These are phyloP conservation scores for Talaromyces islandicus DNA, from an alignment of 2,329 filamentous ascomycete genomes.

Conservation along the genomic window DNA sequence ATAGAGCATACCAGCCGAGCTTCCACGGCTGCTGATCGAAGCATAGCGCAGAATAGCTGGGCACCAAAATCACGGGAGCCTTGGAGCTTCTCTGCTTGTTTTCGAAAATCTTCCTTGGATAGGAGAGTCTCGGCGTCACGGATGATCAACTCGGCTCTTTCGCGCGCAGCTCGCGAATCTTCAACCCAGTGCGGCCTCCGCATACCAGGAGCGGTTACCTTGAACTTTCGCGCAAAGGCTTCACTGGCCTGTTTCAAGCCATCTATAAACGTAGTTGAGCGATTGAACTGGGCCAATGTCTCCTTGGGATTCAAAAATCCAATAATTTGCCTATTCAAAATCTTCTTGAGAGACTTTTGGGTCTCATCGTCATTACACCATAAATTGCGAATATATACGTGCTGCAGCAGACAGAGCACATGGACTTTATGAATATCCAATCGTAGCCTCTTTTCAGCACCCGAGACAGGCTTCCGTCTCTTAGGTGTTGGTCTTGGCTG, in stretches of 20 bases:
- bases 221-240: conserved; percentile 65
- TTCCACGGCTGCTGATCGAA: conserved; percentile 76
- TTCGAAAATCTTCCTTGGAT: conserved; percentile 67
- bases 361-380: conserved; percentile 79
- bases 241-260: conserved; percentile 66
- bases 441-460: conserved; percentile 55
- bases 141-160: conserved; percentile 53
- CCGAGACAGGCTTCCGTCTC: conserved; percentile 49
- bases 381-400: conserved; percentile 69
- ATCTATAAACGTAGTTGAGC: conserved; percentile 69
- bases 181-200: conserved; percentile 71
- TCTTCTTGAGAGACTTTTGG: conserved; percentile 57
- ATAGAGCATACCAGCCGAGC: conserved; percentile 83
- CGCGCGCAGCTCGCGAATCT: conserved; percentile 53
- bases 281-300: conserved; percentile 66
- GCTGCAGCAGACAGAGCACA: conserved; percentile 72
- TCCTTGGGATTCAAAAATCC: conserved; percentile 63
- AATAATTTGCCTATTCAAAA: conserved; percentile 61
- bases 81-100: conserved; percentile 60
- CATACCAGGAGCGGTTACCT: conserved; percentile 65
- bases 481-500: conserved; percentile 18
- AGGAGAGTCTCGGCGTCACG: conserved; percentile 61
- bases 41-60: conserved; percentile 81
- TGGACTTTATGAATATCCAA: conserved; percentile 82
- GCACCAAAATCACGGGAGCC: conserved; percentile 87